Base-by-base conservation (phyloP, 2,329 filamentous ascomycete species). In the Aureobasidium sp. region DNA sequence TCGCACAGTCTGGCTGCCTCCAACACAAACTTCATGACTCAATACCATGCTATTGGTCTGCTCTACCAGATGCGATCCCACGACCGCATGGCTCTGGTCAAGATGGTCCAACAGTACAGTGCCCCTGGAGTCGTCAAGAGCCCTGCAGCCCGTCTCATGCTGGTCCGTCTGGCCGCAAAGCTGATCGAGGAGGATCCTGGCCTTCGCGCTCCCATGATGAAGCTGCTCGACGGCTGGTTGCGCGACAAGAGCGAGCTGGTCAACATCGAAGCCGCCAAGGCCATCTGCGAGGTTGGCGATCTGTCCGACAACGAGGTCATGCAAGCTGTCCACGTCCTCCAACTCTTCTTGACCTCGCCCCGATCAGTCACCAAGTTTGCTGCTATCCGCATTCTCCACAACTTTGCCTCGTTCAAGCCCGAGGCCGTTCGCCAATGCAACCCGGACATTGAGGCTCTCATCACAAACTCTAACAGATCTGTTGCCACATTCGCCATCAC, bases 101-200 rank as follows among this genome's bases (percentile, higher is more conserved):
- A 99, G 83, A 97, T 99, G 94, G 93, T 99, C n/a, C 94, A 99
- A 79, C 94, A 99, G 75, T 97, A 97, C 73, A 91, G 91, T 58
- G 87, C 88, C 59, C 85, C 91, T 17, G 94, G 94, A 63, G 91
- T 91, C 12, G 88, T 97, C 65, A 97, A 97, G 85, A 97, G 90
- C 76, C 91, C 94, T 22, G 90, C 93, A 64, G 94, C 92, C 37
- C 88, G 92, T 63, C 85, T 99, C 56, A 87, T 99, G 84, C 82
- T 99, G 31, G 94, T 99, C 61, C 85, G 94, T 68, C 79, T 99
- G 66, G 94, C 94, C 37, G 90, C 93, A 45, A 94, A 96, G 79
- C 81, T 99, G 65, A 93, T 93, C 35, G 91, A 96, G 74, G 94
- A 99, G 72, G 94, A 99, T 70, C 83, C 85, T 42, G 88, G 90